Base-by-base conservation (phyloP, 768 basidiomycete species). In the Chalciporus chontae region DNA sequence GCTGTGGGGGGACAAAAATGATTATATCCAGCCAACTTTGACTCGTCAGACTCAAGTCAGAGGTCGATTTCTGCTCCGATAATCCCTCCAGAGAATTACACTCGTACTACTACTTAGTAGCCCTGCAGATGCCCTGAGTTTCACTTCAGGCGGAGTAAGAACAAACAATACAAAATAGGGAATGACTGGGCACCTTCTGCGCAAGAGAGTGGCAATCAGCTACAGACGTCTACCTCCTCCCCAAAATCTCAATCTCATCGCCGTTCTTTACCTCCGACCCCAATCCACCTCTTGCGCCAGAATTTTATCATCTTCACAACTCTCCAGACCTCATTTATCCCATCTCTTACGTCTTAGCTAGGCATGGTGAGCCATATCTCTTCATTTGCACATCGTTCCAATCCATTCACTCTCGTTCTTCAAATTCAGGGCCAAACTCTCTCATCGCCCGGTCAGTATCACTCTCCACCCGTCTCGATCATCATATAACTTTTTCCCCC, bases 401-500 rank as follows among this genome's bases (percentile, higher is more conserved):
- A 32, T 34, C 44, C 48, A 43, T 43, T 55, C 47, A 59, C 40
- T 7, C 27, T 43, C 24, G 8, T 8, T 26, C 11, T 3, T 31
- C 37, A 51, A 40, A 46, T 63, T 48, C 38, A 90, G 90, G 90
- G 90, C 67, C 90, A 93, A 83, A 91, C 86, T 4, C 82, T 93
- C 41, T 90, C 87, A 54, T 75, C 80, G 40, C 90, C 90, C 63
- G 81, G 88, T 88, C 55, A 58, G 80, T 73, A 32, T 39, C 42
- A 10, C 37, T 21, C 32, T 53, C 36, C 29, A 43, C 43, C 46
- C 44, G 38, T 38, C 18, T 37, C 45, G 26, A 48, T 53, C 9
- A 29, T 42, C 24, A 34, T 29, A 11, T 17, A 15, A 36, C 9
- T 31, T 17, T 52, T 40, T 37, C 47, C 44, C 1, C 32, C 31